These are phyloP conservation scores for Ephemerocybe angulata DNA, from an alignment of 768 basidiomycete genomes.

Conservation along the genomic window DNA sequence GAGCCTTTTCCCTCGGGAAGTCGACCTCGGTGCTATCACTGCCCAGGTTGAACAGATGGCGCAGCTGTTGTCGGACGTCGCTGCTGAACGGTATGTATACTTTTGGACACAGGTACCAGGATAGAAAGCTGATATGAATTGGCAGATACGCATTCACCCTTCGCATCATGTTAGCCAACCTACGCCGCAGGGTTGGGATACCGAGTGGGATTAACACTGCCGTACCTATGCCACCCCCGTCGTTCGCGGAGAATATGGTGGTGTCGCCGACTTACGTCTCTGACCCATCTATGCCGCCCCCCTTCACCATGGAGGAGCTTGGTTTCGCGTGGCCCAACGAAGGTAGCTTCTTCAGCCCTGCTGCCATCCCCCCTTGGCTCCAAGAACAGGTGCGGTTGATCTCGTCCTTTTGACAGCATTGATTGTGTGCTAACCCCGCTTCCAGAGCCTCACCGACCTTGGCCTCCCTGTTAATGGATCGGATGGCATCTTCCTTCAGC, in stretches of 20 bases:
- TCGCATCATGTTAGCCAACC: slow-evolving; percentile 89
- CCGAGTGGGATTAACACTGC: slow-evolving; percentile 42
- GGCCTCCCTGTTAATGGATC: slow-evolving; percentile 89
- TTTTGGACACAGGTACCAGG: background rate
- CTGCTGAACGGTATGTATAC: slow-evolving; percentile 71
- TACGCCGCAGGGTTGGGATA: slow-evolving; percentile 83
- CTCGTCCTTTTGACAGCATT: background rate
- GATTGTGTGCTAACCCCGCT: background rate
- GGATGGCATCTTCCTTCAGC: slow-evolving; percentile 84
- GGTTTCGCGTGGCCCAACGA: slow-evolving; percentile 72
- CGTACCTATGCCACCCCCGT: slow-evolving; percentile 49
- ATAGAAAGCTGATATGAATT: background rate
- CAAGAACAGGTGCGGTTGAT: slow-evolving; percentile 72
- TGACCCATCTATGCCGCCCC: slow-evolving; percentile 50
- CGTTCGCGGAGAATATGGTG: slow-evolving; percentile 55
- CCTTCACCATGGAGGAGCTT: slow-evolving; percentile 83
- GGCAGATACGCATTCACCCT: slow-evolving; percentile 82
- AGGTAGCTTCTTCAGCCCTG: slow-evolving; percentile 67
- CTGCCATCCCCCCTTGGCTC: slow-evolving; percentile 85
- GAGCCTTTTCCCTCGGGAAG: slow-evolving; percentile 81
- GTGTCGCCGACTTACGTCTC: slow-evolving; percentile 49
- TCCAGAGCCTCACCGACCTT: slow-evolving; percentile 79
- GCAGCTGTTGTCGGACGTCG: slow-evolving; percentile 86
- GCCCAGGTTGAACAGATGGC: slow-evolving; percentile 88
- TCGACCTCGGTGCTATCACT: slow-evolving; percentile 74